A percentile compares a stretch with the other conserved stretches of the same genome.
phyloP scores from a whole-genome alignment of 257 asterid species.

The Solanum lycopersicoides region DNA sequence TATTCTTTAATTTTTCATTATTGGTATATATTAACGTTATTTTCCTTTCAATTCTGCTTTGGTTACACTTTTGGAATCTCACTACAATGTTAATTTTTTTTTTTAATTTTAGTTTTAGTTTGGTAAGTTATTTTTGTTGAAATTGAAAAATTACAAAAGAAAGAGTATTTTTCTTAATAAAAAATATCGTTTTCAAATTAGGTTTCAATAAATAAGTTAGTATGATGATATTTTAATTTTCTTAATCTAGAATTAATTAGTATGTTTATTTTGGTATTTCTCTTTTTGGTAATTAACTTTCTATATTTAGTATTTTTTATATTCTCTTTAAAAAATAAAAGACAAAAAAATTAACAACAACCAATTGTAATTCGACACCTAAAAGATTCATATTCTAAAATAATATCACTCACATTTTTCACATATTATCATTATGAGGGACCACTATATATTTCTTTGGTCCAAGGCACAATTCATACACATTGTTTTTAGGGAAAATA shows the following conservation, averaged over 20 bases:
- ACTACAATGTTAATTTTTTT: too few relatives aligned
- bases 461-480: not conserved
- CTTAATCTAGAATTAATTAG: not conserved
- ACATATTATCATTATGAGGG: not conserved
- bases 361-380: not conserved
- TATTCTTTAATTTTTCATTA: too few relatives aligned
- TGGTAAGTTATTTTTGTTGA: too few relatives aligned
- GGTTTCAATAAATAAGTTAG: not conserved
- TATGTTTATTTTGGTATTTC: not conserved
- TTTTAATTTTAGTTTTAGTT: too few relatives aligned
- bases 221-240: not conserved
- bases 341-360: not conserved
- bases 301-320: not conserved
- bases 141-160: too few relatives aligned
- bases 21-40: too few relatives aligned
- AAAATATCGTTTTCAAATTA: not conserved
- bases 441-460: not conserved
- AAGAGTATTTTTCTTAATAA: too few relatives aligned
- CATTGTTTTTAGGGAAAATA: not conserved
- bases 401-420: not conserved
- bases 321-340: not conserved
- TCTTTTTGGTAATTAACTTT: not conserved
- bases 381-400: not conserved
- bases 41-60: too few relatives aligned
- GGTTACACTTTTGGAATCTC: too few relatives aligned